Percentiles rank a stretch among this genome's conserved stretches.
phyloP scores from a whole-genome alignment of 148 eudicot species.

The Dianthus caryophyllus region DNA sequence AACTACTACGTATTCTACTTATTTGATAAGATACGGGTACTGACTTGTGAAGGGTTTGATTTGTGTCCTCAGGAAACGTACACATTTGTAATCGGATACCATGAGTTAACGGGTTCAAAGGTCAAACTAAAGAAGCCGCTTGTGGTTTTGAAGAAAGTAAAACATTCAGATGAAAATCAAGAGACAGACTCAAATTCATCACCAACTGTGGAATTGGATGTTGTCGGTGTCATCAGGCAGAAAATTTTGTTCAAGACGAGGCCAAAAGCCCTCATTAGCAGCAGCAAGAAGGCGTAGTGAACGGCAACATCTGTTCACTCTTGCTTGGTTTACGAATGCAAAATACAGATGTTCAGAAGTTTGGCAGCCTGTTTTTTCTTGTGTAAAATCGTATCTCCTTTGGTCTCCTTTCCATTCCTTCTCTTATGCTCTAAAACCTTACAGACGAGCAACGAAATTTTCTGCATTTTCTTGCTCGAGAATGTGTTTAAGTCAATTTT shows the following conservation, averaged over 20 bases:
- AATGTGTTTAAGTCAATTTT: neutral
- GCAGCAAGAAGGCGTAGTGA: conserved; percentile 33
- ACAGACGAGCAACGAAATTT: too few relatives aligned
- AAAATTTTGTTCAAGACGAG: conserved; percentile 85
- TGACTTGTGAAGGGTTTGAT: neutral
- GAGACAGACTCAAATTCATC: conserved; percentile 23
- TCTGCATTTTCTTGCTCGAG: too few relatives aligned
- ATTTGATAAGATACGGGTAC: too few relatives aligned
- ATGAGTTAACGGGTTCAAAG: conserved; percentile 79
- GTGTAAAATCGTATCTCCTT: too few relatives aligned
- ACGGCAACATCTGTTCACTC: neutral
- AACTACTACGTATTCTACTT: too few relatives aligned
- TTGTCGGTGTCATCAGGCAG: conserved; percentile 73
- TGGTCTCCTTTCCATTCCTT: too few relatives aligned
- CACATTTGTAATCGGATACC: conserved; percentile 85
- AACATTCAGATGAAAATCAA: conserved; percentile 23
- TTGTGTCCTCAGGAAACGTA: conserved; percentile 52
- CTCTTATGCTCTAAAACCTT: too few relatives aligned
- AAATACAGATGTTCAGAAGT: too few relatives aligned
- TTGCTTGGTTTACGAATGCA: neutral
- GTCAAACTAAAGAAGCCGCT: conserved; percentile 82
- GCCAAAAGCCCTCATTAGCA: conserved; percentile 78
- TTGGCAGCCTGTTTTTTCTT: too few relatives aligned
- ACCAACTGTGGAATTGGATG: conserved; percentile 57
- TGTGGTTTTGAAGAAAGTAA: conserved; percentile 69